Evolutionary conservation across 2,329 filamentous ascomycete species (phyloP).

Genomic region (Paecilomyces dactylethromorphus): DNA sequence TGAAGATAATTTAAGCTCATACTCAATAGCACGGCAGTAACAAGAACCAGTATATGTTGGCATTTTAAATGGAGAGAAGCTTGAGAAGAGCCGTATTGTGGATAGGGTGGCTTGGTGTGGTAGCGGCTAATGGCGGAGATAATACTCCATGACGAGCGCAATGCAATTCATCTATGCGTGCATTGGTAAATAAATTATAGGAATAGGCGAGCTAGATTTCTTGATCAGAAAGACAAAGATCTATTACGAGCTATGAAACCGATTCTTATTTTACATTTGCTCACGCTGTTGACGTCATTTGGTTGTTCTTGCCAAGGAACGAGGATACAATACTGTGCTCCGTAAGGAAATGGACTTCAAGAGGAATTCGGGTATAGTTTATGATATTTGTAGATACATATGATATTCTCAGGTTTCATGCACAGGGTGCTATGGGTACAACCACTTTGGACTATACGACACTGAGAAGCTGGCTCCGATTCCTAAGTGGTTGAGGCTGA

Average conservation of each 20-base stretch:
- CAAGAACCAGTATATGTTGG: conserved; percentile 36
- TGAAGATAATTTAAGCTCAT: conserved; percentile 38
- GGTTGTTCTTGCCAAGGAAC: not conserved
- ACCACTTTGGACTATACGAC: not conserved
- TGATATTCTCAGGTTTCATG: not conserved
- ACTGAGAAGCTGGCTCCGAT: not conserved
- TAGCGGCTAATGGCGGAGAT: not conserved
- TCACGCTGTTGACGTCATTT: not conserved
- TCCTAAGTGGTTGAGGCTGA: not conserved
- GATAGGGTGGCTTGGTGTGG: not conserved
- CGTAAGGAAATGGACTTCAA: not conserved
- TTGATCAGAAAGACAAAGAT: not conserved
- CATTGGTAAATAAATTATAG: not conserved
- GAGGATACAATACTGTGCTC: not conserved
- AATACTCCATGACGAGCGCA: not conserved
- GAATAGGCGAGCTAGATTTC: not conserved
- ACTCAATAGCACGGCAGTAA: conserved; percentile 44
- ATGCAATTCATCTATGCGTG: not conserved
- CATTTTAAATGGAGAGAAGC: conserved; percentile 12
- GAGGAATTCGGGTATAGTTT: too few species aligned
- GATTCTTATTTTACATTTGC: not conserved
- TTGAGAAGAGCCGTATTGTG: not conserved
- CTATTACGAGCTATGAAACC: not conserved
- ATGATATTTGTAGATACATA: not conserved
- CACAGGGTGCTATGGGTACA: not conserved